Conservation (phyloP, 768 basidiomycete genomes). For the Podaxis rugospora region DNA sequence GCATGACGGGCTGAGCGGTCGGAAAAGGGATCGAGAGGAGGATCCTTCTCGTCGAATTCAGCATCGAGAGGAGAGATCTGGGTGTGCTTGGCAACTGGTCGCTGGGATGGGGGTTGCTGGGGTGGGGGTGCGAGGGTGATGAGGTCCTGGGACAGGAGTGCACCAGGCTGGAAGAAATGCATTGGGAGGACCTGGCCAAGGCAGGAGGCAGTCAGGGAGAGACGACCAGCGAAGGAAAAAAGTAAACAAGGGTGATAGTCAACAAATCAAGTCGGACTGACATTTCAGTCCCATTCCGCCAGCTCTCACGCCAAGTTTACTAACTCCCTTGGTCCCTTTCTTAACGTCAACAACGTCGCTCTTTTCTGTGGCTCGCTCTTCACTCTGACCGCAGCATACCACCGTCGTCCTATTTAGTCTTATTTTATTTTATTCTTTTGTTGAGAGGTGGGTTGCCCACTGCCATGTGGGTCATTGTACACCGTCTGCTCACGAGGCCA, state of each 20-base stretch:
- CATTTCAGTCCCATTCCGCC: background rate
- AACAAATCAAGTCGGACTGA: background rate
- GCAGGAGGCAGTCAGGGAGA: constrained; percentile 12
- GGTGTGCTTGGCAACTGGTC: constrained; percentile 21
- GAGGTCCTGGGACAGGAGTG: constrained; percentile 23
- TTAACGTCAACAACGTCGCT: background rate
- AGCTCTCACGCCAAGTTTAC: background rate
- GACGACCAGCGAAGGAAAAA: constrained; percentile 15
- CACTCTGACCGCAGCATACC: too few species aligned
- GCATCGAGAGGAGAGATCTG: constrained; percentile 4
- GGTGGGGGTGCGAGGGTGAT: constrained; percentile 23
- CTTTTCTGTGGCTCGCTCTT: background rate
- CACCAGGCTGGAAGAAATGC: constrained; percentile 16
- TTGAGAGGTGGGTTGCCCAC: background rate
- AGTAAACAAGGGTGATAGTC: background rate
- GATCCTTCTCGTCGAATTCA: constrained; percentile 14
- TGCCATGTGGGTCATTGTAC: background rate
- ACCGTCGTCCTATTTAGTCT: too few species aligned
- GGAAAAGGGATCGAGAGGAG: constrained; percentile 2
- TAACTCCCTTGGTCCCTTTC: too few species aligned
- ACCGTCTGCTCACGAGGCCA: background rate
- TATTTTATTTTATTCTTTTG: too few species aligned
- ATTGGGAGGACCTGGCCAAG: constrained; percentile 32
- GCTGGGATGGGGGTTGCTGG: constrained; percentile 23
- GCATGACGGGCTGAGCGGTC: background rate